Percentiles rank a stretch among this genome's conserved stretches.
Evolutionary conservation across 2,329 filamentous ascomycete species (phyloP).

Genomic region (Diaporthe ilicicola): DNA sequence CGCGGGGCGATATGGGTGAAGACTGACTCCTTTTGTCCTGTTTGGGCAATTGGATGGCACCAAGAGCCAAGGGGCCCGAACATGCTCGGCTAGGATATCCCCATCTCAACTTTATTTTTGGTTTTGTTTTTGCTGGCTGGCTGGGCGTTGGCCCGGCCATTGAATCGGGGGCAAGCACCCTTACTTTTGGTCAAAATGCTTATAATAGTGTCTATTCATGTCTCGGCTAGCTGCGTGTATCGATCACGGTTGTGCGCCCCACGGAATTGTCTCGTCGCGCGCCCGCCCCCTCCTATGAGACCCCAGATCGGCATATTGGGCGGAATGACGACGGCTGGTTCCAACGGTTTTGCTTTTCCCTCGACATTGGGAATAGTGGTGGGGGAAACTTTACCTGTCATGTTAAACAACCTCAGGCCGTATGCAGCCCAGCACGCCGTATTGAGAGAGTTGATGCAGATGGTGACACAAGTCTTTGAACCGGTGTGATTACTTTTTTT

Average conservation of each 20-base stretch:
- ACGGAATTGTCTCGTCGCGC: not conserved
- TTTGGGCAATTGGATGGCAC: no score
- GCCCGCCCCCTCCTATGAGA: not conserved
- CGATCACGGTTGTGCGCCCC: not conserved
- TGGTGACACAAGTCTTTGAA: slow-evolving; percentile 9
- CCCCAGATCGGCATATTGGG: slow-evolving; percentile 7
- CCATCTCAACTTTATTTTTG: not conserved
- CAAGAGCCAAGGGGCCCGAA: no score
- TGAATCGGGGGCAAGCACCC: not conserved
- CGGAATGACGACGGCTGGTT: not conserved
- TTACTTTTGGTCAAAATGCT: not conserved
- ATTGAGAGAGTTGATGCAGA: slow-evolving; percentile 2
- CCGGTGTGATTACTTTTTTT: slow-evolving; percentile 13
- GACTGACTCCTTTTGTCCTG: no score
- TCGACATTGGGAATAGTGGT: not conserved
- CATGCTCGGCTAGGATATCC: no score
- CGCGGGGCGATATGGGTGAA: no score
- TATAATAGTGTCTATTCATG: slow-evolving; percentile 1
- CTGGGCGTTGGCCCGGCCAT: not conserved
- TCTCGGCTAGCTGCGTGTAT: slow-evolving; percentile 12
- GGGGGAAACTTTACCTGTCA: not conserved
- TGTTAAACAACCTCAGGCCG: not conserved
- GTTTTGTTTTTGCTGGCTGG: no score
- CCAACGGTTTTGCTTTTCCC: slow-evolving; percentile 3
- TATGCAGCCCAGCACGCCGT: slow-evolving; percentile 6